Evolutionary conservation across 768 basidiomycete genomes (phyloP).

Genomic region (Leccinum aurantiacum): DNA sequence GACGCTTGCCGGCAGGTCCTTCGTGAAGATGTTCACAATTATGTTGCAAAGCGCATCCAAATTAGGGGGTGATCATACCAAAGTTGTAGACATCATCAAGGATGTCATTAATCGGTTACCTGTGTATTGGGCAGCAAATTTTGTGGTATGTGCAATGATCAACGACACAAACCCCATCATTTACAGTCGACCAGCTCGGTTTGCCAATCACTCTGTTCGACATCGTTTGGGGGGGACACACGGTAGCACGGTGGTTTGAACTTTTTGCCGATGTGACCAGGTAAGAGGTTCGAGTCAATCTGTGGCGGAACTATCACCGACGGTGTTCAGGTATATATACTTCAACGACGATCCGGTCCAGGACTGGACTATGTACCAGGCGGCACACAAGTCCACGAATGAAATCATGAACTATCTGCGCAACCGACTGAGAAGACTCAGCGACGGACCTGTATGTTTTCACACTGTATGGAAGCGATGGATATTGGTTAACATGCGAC

Average conservation of each 20-base stretch:
- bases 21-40: slow-evolving; percentile 8
- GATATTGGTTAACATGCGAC: background rate
- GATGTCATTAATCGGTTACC: slow-evolving; percentile 68
- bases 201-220: slow-evolving; percentile 38
- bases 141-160: slow-evolving; percentile 45
- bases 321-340: slow-evolving; percentile 36
- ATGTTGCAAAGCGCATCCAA: slow-evolving; percentile 17
- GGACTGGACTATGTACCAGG: slow-evolving; percentile 35
- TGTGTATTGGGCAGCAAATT: slow-evolving; percentile 57
- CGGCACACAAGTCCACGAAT: slow-evolving; percentile 27
- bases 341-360: slow-evolving; percentile 30
- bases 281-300: slow-evolving; percentile 18
- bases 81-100: slow-evolving; percentile 56
- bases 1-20: slow-evolving; percentile 7
- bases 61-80: slow-evolving; percentile 1
- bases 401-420: slow-evolving; percentile 27
- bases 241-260: slow-evolving; percentile 44
- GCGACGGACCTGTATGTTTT: slow-evolving; percentile 23
- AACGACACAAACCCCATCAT: background rate
- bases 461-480: background rate
- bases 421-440: slow-evolving; percentile 21
- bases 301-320: background rate
- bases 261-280: slow-evolving; percentile 47
- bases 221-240: slow-evolving; percentile 39
- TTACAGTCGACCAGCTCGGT: slow-evolving; percentile 11